A percentile compares a stretch with the other conserved stretches of the same genome.
Evolutionary conservation across 768 basidiomycete species (phyloP).

Genomic region (Crepidotus variabilis): DNA sequence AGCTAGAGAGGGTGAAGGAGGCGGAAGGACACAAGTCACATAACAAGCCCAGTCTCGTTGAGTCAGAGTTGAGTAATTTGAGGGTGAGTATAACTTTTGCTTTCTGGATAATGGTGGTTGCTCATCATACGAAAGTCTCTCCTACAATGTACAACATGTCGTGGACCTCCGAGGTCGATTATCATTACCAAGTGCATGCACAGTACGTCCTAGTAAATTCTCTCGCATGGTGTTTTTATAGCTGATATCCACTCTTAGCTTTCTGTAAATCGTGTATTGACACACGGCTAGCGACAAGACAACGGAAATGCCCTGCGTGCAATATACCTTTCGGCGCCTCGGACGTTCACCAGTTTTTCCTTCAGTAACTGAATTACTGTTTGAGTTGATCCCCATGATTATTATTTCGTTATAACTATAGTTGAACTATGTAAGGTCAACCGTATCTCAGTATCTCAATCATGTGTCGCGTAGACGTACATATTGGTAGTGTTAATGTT

Average conservation of each 20-base stretch:
- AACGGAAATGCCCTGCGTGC: constrained; percentile 93
- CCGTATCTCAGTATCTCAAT: constrained; percentile 8
- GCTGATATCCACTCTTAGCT: constrained; percentile 38
- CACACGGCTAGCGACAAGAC: constrained; percentile 80
- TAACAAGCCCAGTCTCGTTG: constrained; percentile 20
- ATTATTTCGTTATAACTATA: background rate
- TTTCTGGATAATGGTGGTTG: background rate
- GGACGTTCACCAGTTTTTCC: constrained; percentile 60
- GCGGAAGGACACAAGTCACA: constrained; percentile 25
- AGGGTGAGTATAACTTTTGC: constrained; percentile 41
- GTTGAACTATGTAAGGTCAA: background rate
- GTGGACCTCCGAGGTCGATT: constrained; percentile 68
- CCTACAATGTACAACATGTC: constrained; percentile 88
- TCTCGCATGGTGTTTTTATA: constrained; percentile 2
- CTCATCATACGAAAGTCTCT: constrained; percentile 48
- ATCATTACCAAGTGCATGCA: constrained; percentile 90
- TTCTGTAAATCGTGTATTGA: constrained; percentile 87
- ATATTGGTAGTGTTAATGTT: too few species aligned
- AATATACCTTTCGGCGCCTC: constrained; percentile 75
- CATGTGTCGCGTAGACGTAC: background rate
- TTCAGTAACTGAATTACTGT: constrained; percentile 34
- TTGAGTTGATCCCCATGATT: background rate
- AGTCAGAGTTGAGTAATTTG: constrained; percentile 49
- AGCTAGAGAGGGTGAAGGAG: constrained; percentile 42
- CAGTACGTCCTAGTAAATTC: constrained; percentile 74